Evolutionary conservation across 192 early-diverging fungal species (phyloP), one percentile per base, ranked within the genome.

Genomic region (Pilaira anomala): DNA sequence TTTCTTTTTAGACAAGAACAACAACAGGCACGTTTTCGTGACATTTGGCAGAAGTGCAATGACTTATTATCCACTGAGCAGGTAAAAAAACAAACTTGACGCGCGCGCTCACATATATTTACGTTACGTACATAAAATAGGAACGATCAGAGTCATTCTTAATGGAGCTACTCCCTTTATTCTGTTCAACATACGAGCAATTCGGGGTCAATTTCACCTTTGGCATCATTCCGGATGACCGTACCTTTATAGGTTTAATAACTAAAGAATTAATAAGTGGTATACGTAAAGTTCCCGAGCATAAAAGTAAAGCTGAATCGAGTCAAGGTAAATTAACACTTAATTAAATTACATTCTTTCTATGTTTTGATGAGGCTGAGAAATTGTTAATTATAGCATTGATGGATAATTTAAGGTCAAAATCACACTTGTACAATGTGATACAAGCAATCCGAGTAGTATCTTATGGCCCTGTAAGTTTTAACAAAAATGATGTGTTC

Each of bases 401-500:
- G 44, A 61, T 78, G 53, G 54, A 64, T 42, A 63, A 30, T 28
- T 33, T 78, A 8, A 56, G 71, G 22, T 72, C 69, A 24, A 76
- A 72, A 52, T 39, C 25, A 16, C 70, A 69, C 24, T 29, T 78
- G 19, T 78, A 67, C 53, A 69, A 75, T 63, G 64, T 75, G 18
- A 44, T 80, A 19, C 74, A 70, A 41, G 66, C 77, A 0, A 67
- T 84, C 30, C 63, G 78, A 25, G 73, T 84, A 24, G 36, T 80
- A 6, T 73, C 76, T 28, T 71, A 74, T 45, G 83, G 78, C 26
- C 78, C 78, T 2, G 83, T 81, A 75, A 62, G 77, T 69, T 53
- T 25, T 55, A n/a, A n/a, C n/a, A n/a, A n/a, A n/a, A n/a, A n/a
- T n/a, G n/a, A 40, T 3, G 57, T 53, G 30, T 8, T 28, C 55